Conservation (phyloP, 257 asterid genomes). For the Pogostemon cablin region DNA sequence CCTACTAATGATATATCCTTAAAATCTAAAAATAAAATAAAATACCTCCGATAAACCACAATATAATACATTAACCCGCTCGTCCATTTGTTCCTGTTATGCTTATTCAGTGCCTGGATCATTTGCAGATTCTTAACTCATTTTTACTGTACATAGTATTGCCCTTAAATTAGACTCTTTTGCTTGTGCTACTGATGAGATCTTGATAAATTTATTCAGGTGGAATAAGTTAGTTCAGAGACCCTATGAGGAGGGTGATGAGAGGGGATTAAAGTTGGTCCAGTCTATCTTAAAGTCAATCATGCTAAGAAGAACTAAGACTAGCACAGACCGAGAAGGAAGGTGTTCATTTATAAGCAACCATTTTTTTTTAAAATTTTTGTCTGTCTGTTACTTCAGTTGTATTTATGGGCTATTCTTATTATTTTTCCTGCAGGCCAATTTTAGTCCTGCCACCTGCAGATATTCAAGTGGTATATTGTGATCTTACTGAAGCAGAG, state of each 20-base stretch:
- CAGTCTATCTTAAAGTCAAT: constrained; percentile 83
- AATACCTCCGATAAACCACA: not conserved
- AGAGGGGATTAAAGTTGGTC: constrained; percentile 80
- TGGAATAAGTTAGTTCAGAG: constrained; percentile 96
- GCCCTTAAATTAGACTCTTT: constrained; percentile 17
- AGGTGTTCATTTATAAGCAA: constrained; percentile 53
- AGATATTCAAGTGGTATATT: constrained; percentile 80
- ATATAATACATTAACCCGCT: not conserved
- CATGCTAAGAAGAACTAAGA: constrained; percentile 95
- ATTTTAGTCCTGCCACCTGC: constrained; percentile 95
- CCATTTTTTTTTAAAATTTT: constrained; percentile 21
- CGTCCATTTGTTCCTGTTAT: constrained; percentile 8
- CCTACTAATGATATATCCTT: constrained; percentile 6
- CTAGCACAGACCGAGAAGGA: constrained; percentile 86
- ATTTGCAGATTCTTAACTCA: not conserved
- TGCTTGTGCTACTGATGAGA: constrained; percentile 23
- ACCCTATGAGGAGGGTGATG: constrained; percentile 98
- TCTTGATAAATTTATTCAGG: constrained; percentile 46
- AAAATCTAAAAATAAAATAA: not conserved
- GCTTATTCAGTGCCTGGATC: constrained; percentile 15
- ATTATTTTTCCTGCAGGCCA: constrained; percentile 57
- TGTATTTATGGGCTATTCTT: constrained; percentile 26
- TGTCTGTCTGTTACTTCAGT: constrained; percentile 21
- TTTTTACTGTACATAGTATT: not conserved
- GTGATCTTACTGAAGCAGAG: constrained; percentile 84